phyloP scores from a whole-genome alignment of 306 rosid genomes.

The Rubus parviflorus region DNA sequence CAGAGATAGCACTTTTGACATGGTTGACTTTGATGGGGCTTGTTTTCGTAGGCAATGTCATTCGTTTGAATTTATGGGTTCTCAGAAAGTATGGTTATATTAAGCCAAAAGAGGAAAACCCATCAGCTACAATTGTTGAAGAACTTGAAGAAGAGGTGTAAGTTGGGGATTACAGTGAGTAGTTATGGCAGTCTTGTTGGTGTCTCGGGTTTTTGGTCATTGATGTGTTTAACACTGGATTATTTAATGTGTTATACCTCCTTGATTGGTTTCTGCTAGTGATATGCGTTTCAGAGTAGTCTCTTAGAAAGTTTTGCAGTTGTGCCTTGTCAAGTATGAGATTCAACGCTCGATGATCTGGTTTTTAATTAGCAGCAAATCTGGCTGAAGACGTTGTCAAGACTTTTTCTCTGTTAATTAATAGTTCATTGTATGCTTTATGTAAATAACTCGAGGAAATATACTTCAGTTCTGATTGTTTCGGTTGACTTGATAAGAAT shows the following conservation, averaged over 20 bases:
- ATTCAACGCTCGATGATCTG: neutral
- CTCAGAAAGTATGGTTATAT: slow-evolving; percentile 35
- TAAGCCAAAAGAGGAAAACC: slow-evolving; percentile 13
- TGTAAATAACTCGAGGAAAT: neutral
- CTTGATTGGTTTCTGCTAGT: neutral
- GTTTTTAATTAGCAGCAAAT: neutral
- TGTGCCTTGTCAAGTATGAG: neutral
- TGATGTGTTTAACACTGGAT: neutral
- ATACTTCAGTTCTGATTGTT: neutral
- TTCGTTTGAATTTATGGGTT: slow-evolving; percentile 36
- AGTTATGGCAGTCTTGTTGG: neutral
- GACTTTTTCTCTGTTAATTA: neutral
- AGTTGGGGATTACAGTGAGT: neutral
- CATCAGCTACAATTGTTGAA: slow-evolving; percentile 3
- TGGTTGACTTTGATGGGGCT: slow-evolving; percentile 24
- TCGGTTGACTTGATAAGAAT: neutral
- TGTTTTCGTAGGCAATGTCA: slow-evolving; percentile 25
- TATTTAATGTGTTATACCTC: neutral
- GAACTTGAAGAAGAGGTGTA: slow-evolving; percentile 19
- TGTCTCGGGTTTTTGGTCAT: neutral
- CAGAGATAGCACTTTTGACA: slow-evolving; percentile 22
- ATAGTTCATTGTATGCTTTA: neutral
- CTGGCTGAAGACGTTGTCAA: slow-evolving; percentile 6
- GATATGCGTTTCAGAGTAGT: neutral
- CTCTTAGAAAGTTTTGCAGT: neutral